Evolutionary conservation across 2,329 filamentous ascomycete species (phyloP).

Genomic region (Sporothrix dimorphospora): DNA sequence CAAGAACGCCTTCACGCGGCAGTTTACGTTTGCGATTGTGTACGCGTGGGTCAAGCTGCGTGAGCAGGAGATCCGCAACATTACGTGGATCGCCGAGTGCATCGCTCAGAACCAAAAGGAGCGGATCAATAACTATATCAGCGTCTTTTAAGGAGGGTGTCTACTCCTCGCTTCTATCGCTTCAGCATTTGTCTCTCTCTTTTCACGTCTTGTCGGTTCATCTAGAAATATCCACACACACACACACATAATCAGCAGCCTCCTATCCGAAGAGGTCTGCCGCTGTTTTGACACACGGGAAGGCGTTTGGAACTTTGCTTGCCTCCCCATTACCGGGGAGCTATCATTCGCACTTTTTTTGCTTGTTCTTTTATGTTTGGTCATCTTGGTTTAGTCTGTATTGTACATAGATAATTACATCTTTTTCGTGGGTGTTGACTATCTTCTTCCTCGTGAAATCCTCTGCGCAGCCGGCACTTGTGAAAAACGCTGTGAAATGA

Average conservation of each 20-base stretch:
- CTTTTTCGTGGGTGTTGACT: conserved; percentile 47
- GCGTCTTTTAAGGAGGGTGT: conserved; percentile 70
- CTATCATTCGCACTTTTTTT: conserved; percentile 5
- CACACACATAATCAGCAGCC: conserved; percentile 23
- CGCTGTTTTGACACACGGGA: conserved; percentile 22
- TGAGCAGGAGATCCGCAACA: conserved; percentile 99
- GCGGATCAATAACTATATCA: conserved; percentile 97
- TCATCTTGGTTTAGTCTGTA: conserved; percentile 39
- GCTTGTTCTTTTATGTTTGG: conserved; percentile 9
- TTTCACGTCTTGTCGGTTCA: conserved; percentile 4
- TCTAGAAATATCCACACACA: conserved; percentile 13
- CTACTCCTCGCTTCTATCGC: not conserved
- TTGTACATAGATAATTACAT: conserved; percentile 53
- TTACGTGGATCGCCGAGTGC: conserved; percentile 99
- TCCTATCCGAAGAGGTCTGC: conserved; percentile 12
- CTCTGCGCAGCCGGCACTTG: not conserved
- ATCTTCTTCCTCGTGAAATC: conserved; percentile 13
- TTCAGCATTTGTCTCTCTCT: conserved; percentile 29
- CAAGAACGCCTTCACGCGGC: conserved; percentile 90
- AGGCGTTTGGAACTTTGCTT: conserved; percentile 23
- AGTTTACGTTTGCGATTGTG: conserved; percentile 93
- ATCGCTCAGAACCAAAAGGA: conserved; percentile 99
- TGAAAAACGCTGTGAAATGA: conserved; percentile 15
- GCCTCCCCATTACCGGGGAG: not conserved
- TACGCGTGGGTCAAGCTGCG: conserved; percentile 98